Evolutionary conservation across 2,329 filamentous ascomycete genomes (phyloP).

Genomic region (Emmonsia crescens): DNA sequence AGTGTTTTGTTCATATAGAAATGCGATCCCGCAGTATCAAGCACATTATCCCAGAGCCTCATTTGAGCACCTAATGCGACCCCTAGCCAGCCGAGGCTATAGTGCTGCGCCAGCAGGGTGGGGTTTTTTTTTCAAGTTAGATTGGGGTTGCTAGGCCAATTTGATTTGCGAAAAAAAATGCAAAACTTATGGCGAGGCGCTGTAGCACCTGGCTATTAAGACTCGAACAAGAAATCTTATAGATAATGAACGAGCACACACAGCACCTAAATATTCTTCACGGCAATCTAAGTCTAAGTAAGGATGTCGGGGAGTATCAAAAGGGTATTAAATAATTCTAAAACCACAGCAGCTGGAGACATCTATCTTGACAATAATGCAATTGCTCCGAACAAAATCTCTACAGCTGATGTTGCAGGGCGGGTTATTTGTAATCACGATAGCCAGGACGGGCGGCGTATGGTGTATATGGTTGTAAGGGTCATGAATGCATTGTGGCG

Average conservation of each 20-base stretch:
- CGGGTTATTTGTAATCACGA: neutral
- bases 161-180: too few species aligned
- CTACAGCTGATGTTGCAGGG: neutral
- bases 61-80: too few species aligned
- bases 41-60: too few species aligned
- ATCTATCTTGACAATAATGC: neutral
- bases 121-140: too few species aligned
- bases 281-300: neutral
- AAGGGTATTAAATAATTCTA: neutral
- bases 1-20: too few species aligned
- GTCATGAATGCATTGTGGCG: neutral
- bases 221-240: neutral
- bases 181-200: too few species aligned
- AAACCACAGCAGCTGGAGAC: neutral
- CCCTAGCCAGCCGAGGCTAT: too few species aligned
- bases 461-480: neutral
- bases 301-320: neutral
- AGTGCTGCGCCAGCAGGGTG: too few species aligned
- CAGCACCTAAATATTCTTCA: neutral
- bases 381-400: neutral
- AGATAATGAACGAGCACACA: neutral
- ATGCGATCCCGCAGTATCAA: too few species aligned
- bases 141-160: too few species aligned
- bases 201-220: too few species aligned
- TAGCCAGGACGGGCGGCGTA: neutral